A percentile compares a stretch with the other conserved stretches of the same genome.
Evolutionary conservation across 108 stramenopile species (phyloP).

Genomic region (Fistulifera solaris): DNA sequence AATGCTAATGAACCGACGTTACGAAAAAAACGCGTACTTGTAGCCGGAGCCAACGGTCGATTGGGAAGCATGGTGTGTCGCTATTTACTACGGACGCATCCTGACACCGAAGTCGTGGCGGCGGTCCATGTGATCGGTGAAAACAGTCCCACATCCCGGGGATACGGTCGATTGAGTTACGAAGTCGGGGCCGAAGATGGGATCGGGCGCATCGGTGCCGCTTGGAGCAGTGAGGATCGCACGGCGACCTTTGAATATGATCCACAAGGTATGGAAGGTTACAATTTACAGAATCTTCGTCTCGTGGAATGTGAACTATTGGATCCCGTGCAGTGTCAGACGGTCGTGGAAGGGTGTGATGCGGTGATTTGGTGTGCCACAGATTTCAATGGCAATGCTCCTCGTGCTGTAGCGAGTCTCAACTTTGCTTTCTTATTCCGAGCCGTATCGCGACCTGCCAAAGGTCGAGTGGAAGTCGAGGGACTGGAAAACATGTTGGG

Average conservation of each 20-base stretch:
- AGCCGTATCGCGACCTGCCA: conserved; percentile 59
- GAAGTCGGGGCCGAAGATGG: conserved; percentile 83
- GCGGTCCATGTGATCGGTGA: conserved; percentile 68
- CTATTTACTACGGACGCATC: conserved; percentile 49
- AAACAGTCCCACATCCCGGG: conserved; percentile 47
- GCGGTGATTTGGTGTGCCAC: conserved; percentile 73
- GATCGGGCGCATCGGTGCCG: conserved; percentile 48
- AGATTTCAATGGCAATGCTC: conserved; percentile 72
- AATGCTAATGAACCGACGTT: conserved; percentile 20
- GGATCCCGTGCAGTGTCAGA: conserved; percentile 64
- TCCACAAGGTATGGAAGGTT: conserved; percentile 50
- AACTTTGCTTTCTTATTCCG: conserved; percentile 76
- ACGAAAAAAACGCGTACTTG: conserved; percentile 46
- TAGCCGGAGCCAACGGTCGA: conserved; percentile 76
- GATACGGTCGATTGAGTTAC: conserved; percentile 73
- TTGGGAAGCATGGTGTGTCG: conserved; percentile 75
- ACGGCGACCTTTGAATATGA: conserved; percentile 54
- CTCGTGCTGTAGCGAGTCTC: conserved; percentile 53
- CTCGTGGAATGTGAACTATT: conserved; percentile 72
- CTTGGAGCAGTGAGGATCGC: conserved; percentile 59
- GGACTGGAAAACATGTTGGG: conserved; percentile 70
- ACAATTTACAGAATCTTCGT: conserved; percentile 69
- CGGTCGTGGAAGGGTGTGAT: conserved; percentile 65
- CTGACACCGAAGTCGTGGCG: conserved; percentile 64
- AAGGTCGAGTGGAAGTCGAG: conserved; percentile 80